Conservation (phyloP, 2,329 filamentous ascomycete species). For the Ophiobolus disseminans region DNA sequence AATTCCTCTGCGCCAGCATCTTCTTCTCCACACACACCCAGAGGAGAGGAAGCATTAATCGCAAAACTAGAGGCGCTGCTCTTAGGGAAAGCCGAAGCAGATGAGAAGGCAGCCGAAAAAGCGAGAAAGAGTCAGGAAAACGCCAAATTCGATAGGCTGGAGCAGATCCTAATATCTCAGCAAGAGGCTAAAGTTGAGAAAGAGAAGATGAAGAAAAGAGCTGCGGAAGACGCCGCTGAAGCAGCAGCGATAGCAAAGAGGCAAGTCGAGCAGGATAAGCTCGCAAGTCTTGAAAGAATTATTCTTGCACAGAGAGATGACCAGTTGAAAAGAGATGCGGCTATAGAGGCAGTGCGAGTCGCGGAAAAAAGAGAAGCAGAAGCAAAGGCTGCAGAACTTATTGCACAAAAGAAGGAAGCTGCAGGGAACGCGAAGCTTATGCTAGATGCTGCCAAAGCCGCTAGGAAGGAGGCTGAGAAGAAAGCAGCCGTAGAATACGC, state of each 20-base stretch:
- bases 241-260: constrained; percentile 42
- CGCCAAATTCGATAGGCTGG: constrained; percentile 46
- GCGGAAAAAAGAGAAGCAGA: constrained; percentile 59
- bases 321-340: constrained; percentile 47
- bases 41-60: constrained; percentile 42
- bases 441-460: constrained; percentile 40
- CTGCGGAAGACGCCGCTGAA: constrained; percentile 38
- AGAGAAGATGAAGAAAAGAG: constrained; percentile 43
- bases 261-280: constrained; percentile 45
- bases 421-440: constrained; percentile 37
- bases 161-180: constrained; percentile 45
- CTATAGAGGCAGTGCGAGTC: constrained; percentile 37
- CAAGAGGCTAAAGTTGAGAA: constrained; percentile 46
- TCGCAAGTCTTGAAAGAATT: constrained; percentile 46
- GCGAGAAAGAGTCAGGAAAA: constrained; percentile 42
- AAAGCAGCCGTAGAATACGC: constrained; percentile 42
- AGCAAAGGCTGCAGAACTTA: constrained; percentile 59
- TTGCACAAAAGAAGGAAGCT: constrained; percentile 54
- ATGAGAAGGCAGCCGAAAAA: constrained; percentile 35
- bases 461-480: constrained; percentile 41
- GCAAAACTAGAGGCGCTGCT: constrained; percentile 38
- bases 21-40: constrained; percentile 29
- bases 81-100: constrained; percentile 38
- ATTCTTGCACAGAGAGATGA: constrained; percentile 53
- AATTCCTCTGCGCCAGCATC: no score